Conservation (phyloP, 768 basidiomycete species). For the Obba rivulosa region DNA sequence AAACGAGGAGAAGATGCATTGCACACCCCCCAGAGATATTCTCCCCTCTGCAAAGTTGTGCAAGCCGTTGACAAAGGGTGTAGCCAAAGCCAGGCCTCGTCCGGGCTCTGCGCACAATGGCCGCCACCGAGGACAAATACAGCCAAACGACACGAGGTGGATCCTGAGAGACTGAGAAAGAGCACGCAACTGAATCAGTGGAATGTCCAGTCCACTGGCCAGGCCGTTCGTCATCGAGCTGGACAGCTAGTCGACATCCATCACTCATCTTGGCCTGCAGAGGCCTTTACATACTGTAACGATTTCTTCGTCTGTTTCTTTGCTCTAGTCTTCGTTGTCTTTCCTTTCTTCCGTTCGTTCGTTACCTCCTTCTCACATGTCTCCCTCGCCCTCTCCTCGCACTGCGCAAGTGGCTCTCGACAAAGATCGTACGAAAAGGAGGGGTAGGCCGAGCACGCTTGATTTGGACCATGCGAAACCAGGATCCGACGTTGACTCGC, state of each 20-base stretch:
- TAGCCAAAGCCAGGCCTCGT: no score
- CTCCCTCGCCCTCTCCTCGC: slow-evolving; percentile 31
- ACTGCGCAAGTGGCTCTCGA: slow-evolving; percentile 36
- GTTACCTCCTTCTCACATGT: slow-evolving; percentile 35
- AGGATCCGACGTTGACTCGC: slow-evolving; percentile 34
- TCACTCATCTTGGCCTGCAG: slow-evolving; percentile 7
- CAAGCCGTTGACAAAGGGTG: no score
- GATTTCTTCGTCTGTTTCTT: slow-evolving; percentile 8
- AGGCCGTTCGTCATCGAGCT: slow-evolving; percentile 15
- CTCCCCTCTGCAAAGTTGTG: no score
- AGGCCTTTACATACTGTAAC: slow-evolving; percentile 3
- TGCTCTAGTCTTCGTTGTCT: slow-evolving; percentile 22
- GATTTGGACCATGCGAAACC: slow-evolving; percentile 37
- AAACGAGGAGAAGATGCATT: no score
- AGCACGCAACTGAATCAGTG: slow-evolving; percentile 1
- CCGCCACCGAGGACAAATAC: slow-evolving; percentile 10
- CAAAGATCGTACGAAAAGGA: slow-evolving; percentile 36
- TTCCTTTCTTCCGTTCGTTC: slow-evolving; percentile 32
- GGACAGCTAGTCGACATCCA: slow-evolving; percentile 19
- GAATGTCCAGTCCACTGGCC: slow-evolving; percentile 17
- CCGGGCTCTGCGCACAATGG: slow-evolving; percentile 7
- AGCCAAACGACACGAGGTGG: slow-evolving; percentile 19
- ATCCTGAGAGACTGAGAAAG: slow-evolving; percentile 9
- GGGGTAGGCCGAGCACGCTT: slow-evolving; percentile 49
- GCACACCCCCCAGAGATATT: no score